Evolutionary conservation across 2,329 filamentous ascomycete genomes (phyloP).

Genomic region (Talaromyces sp.): DNA sequence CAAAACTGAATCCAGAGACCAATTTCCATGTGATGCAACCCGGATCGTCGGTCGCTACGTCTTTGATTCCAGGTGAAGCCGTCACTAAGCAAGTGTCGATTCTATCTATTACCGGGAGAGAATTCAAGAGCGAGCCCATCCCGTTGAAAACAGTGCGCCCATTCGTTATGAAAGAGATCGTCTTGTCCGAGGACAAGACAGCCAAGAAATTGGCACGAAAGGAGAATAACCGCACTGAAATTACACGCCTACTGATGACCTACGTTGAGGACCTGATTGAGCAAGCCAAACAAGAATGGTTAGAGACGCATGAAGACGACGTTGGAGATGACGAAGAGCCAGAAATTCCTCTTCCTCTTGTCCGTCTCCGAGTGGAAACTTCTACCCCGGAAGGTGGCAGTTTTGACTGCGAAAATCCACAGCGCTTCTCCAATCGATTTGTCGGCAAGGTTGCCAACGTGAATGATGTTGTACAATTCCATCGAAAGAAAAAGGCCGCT

Average conservation of each 20-base stretch:
- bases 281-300: conserved; percentile 78
- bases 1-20: conserved; percentile 76
- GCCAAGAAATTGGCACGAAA: conserved; percentile 77
- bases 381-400: conserved; percentile 78
- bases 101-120: conserved; percentile 75
- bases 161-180: conserved; percentile 81
- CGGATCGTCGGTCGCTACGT: conserved; percentile 93
- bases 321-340: conserved; percentile 55
- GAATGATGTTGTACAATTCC: conserved; percentile 90
- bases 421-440: conserved; percentile 92
- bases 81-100: conserved; percentile 89
- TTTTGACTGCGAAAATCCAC: conserved; percentile 91
- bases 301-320: conserved; percentile 67
- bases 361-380: conserved; percentile 88
- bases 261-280: conserved; percentile 86
- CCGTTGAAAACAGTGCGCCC: conserved; percentile 85
- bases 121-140: conserved; percentile 77
- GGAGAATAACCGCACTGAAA: conserved; percentile 76
- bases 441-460: conserved; percentile 87
- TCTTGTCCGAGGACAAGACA: conserved; percentile 70
- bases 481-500: conserved; percentile 74
- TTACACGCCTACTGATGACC: conserved; percentile 72
- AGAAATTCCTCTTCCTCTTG: conserved; percentile 73
- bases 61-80: conserved; percentile 83
- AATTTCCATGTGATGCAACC: conserved; percentile 97